Percentiles rank a stretch among this genome's conserved stretches.
Conservation (phyloP, 495 filamentous ascomycete genomes). For the Neurospora sp. region DNA sequence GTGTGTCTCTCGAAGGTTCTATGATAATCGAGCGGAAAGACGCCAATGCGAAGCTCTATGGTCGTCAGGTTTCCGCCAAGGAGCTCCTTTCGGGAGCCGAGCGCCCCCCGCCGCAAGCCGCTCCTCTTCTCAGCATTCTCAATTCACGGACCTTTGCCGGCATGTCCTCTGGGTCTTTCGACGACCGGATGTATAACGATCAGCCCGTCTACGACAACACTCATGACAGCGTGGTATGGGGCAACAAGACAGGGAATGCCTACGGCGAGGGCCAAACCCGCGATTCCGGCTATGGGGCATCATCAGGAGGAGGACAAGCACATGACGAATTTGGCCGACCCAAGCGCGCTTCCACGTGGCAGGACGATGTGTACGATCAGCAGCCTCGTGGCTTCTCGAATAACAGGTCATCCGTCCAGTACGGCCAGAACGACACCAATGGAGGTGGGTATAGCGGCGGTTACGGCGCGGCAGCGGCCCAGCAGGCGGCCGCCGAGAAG, state of each 20-base stretch:
- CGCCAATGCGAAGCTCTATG: slow-evolving; percentile 94
- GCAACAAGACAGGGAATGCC: slow-evolving; percentile 62
- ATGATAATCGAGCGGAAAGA: slow-evolving; percentile 88
- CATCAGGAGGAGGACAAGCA: slow-evolving; percentile 38
- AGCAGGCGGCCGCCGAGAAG: slow-evolving; percentile 24
- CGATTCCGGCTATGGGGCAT: slow-evolving; percentile 32
- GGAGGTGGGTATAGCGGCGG: slow-evolving; percentile 30
- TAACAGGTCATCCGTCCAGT: not conserved
- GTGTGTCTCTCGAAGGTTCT: slow-evolving; percentile 86
- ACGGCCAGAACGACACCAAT: slow-evolving; percentile 30
- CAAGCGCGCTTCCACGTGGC: slow-evolving; percentile 69
- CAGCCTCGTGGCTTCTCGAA: slow-evolving; percentile 27
- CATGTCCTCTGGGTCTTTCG: slow-evolving; percentile 33
- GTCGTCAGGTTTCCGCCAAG: slow-evolving; percentile 64
- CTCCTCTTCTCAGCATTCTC: slow-evolving; percentile 73
- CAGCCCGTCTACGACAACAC: slow-evolving; percentile 82
- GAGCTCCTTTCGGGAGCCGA: slow-evolving; percentile 72
- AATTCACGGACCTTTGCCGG: slow-evolving; percentile 78
- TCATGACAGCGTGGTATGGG: slow-evolving; percentile 91
- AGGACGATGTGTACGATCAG: slow-evolving; percentile 80
- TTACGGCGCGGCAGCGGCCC: slow-evolving; percentile 29
- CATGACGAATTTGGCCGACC: slow-evolving; percentile 38
- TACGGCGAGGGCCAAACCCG: slow-evolving; percentile 63
- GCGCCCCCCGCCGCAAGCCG: slow-evolving; percentile 69
- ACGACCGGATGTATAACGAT: slow-evolving; percentile 85